Base-by-base conservation (phyloP, 305 asterid genomes). In the Solanum hybrid region DNA sequence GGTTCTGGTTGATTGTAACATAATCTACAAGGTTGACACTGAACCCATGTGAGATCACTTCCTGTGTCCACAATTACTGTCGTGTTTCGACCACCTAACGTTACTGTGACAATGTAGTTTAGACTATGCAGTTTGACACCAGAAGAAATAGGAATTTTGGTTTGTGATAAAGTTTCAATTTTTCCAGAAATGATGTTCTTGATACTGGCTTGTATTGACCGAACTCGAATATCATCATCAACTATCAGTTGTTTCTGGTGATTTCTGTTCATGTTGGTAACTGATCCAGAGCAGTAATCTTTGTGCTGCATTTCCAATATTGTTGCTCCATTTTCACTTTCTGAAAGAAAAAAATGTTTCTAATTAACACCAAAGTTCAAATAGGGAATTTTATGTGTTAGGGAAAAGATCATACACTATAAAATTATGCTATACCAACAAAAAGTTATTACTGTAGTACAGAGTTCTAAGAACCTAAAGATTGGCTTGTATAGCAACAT, bases 41-140 rank as follows among this genome's bases (percentile, higher is more conserved):
- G 99, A 29, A 95, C 94, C 99, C 98, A 97, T 37, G 98, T 95
- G 13, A 97, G 92, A 72, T 97, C 98, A 85, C 98, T 96, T 60
- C 99, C 98, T 0, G 98, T 97, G 91, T 97, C 99, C 0, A 97
- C 95, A 12, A 97, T 96, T 22, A 96, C 93, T 3, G 98, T 96
- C 89, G 90, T 12, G 90, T 95, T 95, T 77, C 91, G 92, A 78
- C 91, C 91, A 38, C 98, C 99, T 89, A 97, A 31, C 8, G 93
- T 92, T 64, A 94, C 84, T 8, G 93, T 91, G 38, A 96, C 95
- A 40, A 97, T 91, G 94, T 97, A 97, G 92, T 97, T 97, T 31
- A 97, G 91, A 86, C 94, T 95, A 86, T 96, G 96, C 8, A 96
- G 90, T 73, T 91, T 91, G 79, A 95, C 22, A 32, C 98, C 99